Evolutionary conservation across 129 eudicot species (phyloP).

Genomic region (Helichrysum umbraculigerum): DNA sequence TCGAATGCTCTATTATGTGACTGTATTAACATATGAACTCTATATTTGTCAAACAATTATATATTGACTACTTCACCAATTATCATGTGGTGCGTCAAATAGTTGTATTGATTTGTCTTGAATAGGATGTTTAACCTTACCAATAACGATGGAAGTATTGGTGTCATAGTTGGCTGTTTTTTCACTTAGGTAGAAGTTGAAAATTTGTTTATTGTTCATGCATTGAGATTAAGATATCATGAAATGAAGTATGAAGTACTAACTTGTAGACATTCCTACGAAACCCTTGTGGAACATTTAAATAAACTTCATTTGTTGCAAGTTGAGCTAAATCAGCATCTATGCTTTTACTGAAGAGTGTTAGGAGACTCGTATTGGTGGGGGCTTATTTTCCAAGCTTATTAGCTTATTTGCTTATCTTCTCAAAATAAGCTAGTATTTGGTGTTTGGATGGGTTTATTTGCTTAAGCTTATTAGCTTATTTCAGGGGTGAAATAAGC

Average conservation of each 20-base stretch:
- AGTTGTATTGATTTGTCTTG: conserved; percentile 4
- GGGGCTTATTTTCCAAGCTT: too few species aligned
- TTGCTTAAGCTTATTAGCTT: too few species aligned
- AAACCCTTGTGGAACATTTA: neutral
- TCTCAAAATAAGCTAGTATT: too few species aligned
- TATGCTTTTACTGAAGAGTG: neutral
- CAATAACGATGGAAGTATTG: neutral
- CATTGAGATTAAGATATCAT: neutral
- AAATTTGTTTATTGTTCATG: conserved; percentile 4
- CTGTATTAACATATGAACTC: neutral
- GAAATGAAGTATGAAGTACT: neutral
- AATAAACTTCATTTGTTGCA: conserved; percentile 13
- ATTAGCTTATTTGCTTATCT: too few species aligned
- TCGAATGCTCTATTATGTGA: neutral
- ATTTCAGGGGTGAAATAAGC: too few species aligned
- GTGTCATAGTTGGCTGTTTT: neutral
- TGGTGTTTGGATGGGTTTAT: too few species aligned
- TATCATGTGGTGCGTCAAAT: neutral
- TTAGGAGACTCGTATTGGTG: neutral
- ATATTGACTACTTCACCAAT: neutral
- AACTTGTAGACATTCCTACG: neutral
- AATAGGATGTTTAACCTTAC: conserved; percentile 19
- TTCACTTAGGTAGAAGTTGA: neutral
- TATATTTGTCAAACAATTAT: neutral
- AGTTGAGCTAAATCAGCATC: neutral